A percentile compares a stretch with the other conserved stretches of the same genome.
Conservation (phyloP, 2,329 filamentous ascomycete genomes). For the Apiospora aurea region DNA sequence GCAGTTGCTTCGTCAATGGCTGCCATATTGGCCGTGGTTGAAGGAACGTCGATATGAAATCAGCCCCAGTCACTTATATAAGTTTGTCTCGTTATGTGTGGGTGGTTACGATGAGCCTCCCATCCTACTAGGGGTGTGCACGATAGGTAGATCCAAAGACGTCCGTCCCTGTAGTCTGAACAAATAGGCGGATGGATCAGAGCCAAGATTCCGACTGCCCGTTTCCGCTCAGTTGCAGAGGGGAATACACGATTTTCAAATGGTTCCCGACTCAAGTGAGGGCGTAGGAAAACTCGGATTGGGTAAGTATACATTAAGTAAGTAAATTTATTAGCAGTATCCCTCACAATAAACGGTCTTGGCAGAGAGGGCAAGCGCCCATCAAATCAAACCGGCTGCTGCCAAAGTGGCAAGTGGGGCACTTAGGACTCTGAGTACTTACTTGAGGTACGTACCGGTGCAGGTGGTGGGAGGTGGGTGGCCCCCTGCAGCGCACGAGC, state of each 20-base stretch:
- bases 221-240: background rate
- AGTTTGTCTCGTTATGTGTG: constrained; percentile 15
- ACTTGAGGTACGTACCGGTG: background rate
- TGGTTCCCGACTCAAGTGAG: background rate
- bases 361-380: constrained; percentile 9
- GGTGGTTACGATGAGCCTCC: constrained; percentile 8
- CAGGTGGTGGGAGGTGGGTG: background rate
- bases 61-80: constrained; percentile 7
- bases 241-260: background rate
- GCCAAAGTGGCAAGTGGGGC: background rate
- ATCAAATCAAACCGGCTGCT: background rate
- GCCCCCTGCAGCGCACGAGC: constrained; percentile 17
- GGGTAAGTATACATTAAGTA: background rate
- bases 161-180: background rate
- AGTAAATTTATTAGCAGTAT: background rate
- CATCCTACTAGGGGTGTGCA: background rate
- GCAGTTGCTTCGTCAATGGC: background rate
- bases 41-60: background rate
- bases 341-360: constrained; percentile 1
- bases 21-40: constrained; percentile 9
- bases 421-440: background rate
- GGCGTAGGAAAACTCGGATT: constrained; percentile 13
- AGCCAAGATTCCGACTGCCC: background rate
- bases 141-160: background rate
- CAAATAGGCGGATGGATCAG: background rate